Evolutionary conservation across 106 monocot species (phyloP).

Genomic region (Xerophyta viscosa): DNA sequence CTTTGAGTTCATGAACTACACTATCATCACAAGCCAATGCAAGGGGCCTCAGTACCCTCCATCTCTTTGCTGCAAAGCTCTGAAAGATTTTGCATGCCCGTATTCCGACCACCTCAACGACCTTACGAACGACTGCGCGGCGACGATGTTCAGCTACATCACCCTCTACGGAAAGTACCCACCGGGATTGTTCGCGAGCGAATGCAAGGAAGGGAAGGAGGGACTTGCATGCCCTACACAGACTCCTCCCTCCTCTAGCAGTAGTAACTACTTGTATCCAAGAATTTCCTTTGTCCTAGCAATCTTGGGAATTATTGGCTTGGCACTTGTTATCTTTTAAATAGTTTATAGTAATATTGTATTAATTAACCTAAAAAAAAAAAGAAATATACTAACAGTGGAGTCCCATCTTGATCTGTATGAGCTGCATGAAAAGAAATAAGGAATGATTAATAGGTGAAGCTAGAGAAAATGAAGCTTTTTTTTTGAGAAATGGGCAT

Average conservation of each 20-base stretch:
- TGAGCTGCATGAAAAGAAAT: no score
- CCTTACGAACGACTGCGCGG: slow-evolving; percentile 12
- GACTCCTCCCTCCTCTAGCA: background rate
- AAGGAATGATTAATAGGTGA: no score
- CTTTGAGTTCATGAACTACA: slow-evolving; percentile 24
- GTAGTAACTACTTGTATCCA: background rate
- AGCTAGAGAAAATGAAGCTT: no score
- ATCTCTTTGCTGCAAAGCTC: slow-evolving; percentile 15
- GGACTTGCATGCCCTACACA: slow-evolving; percentile 7
- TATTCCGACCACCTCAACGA: slow-evolving; percentile 12
- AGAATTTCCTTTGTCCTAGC: no score
- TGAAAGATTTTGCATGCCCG: slow-evolving; percentile 27
- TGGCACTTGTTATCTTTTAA: no score
- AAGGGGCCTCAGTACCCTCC: slow-evolving; percentile 16
- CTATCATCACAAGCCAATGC: no score
- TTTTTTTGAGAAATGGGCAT: no score
- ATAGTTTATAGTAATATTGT: no score
- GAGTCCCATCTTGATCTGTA: no score
- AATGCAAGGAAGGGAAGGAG: slow-evolving; percentile 16
- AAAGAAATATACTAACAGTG: no score
- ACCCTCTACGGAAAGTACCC: slow-evolving; percentile 18
- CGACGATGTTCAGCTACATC: slow-evolving; percentile 18
- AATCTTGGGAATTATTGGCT: no score
- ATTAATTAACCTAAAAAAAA: no score
- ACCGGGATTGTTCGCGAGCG: slow-evolving; percentile 21